Base-by-base conservation (phyloP, 768 basidiomycete genomes). In the Erythrobasidium yunnanense region DNA sequence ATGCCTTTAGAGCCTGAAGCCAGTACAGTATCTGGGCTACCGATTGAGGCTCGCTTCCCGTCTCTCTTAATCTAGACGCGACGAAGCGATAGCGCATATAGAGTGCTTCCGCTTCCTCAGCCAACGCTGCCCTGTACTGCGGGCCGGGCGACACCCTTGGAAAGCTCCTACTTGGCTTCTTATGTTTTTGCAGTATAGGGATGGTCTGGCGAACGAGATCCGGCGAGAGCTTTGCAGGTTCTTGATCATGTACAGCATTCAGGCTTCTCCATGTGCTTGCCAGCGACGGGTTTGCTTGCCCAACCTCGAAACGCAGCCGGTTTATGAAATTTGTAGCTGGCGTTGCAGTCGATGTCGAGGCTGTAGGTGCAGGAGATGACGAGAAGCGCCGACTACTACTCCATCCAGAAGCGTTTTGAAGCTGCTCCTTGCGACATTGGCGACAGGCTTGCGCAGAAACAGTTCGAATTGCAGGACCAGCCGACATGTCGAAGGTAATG, bases 31-130 rank as follows among this genome's bases (percentile, higher is more conserved):
- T 20, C 20, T 23, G 27, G 32, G 32, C 47, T 29, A 25, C 25
- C 49, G n/a, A 29, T 34, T 27, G 60, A 20, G 46, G 6, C 15
- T 32, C 22, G 8, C 13, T 30, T 4, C 60, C 60, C 27, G 29
- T 5, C 15, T 51, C 60, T n/a, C 52, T 30, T 7, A 51, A n/a
- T 27, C 60, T 49, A 15, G 29, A 30, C 18, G 29, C 32, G 27
- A 63, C 27, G 30, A 63, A 63, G 11, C 60, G 46, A 51, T 63
- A 63, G 17, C 60, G 45, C 30, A 30, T 49, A 25, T 63, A 63
- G 18, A 63, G 32, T 4, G 60, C 60, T 38, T 63, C 60, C n/a
- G 60, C 60, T 32, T 49, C 45, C 32, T 63, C 60, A 20, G 22
- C 17, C n/a, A 63, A n/a, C n/a, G 60, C 60, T 27, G 38, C 42